Percentiles rank a stretch among this genome's conserved stretches.
These are phyloP conservation scores for Suillus spraguei DNA, from an alignment of 768 basidiomycete species.

Conservation along the genomic window DNA sequence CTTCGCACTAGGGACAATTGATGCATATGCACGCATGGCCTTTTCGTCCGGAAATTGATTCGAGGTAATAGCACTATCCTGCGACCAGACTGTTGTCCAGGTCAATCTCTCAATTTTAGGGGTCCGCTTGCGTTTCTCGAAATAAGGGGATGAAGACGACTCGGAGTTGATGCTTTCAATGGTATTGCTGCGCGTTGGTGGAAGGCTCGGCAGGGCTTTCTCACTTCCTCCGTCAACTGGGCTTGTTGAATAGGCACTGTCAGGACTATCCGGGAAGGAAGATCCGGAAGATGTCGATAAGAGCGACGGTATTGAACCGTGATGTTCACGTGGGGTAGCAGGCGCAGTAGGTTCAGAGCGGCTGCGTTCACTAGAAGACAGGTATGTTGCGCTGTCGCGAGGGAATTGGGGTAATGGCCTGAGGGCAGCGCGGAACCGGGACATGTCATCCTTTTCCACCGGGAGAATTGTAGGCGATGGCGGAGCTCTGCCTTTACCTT, in stretches of 20 bases:
- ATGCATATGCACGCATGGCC: slow-evolving; percentile 8
- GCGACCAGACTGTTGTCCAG: slow-evolving; percentile 28
- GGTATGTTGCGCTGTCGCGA: not conserved
- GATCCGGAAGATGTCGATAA: not conserved
- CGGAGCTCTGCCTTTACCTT: slow-evolving; percentile 16
- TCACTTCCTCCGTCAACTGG: slow-evolving; percentile 6
- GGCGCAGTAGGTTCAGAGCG: not conserved
- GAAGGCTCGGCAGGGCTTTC: slow-evolving; percentile 17
- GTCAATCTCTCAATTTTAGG: slow-evolving; percentile 19
- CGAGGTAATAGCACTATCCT: slow-evolving; percentile 47
- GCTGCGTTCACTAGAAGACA: not conserved
- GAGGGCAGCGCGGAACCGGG: not conserved
- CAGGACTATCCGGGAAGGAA: not conserved
- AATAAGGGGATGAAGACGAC: not conserved
- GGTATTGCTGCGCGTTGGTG: not conserved
- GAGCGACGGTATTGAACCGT: not conserved
- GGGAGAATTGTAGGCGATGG: slow-evolving; percentile 5
- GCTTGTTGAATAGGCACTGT: slow-evolving; percentile 14
- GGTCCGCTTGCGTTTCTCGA: not conserved
- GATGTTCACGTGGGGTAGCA: not conserved
- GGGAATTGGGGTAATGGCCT: slow-evolving; percentile 17
- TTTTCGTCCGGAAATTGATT: slow-evolving; percentile 18
- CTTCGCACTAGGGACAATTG: slow-evolving; percentile 1
- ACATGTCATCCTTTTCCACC: slow-evolving; percentile 10
- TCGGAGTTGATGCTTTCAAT: slow-evolving; percentile 9